These are phyloP conservation scores for Dactylellina leptospora DNA, from an alignment of 2,329 filamentous ascomycete species.

Conservation along the genomic window DNA sequence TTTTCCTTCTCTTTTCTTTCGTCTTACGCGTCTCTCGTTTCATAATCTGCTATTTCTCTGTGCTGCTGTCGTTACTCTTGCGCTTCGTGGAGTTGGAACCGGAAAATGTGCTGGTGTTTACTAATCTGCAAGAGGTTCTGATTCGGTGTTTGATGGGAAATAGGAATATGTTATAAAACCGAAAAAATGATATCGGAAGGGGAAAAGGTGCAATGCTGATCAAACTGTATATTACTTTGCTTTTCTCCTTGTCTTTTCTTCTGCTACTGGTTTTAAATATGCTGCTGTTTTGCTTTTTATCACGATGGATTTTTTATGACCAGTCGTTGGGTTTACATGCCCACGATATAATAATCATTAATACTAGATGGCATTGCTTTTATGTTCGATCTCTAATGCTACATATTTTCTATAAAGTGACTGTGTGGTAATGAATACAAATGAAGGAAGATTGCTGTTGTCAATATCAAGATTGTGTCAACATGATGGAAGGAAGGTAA, in stretches of 20 bases:
- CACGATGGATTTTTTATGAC: no score
- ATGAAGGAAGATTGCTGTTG: no score
- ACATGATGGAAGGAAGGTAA: no score
- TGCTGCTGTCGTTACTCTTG: neutral
- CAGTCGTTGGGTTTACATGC: no score
- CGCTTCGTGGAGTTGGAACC: constrained; percentile 1
- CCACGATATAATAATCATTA: no score
- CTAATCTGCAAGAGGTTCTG: constrained; percentile 4
- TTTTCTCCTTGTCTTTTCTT: neutral
- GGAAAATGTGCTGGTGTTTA: constrained; percentile 13
- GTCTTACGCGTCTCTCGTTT: neutral
- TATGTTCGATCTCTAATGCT: no score
- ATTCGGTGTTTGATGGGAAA: constrained; percentile 18
- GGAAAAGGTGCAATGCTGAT: constrained; percentile 4
- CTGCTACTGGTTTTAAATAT: neutral
- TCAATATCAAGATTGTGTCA: no score
- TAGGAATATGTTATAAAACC: neutral
- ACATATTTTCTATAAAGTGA: no score
- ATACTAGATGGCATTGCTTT: no score
- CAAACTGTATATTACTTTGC: constrained; percentile 16
- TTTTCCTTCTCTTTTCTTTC: neutral
- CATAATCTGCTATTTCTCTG: neutral
- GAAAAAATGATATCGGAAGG: neutral
- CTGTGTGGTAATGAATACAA: no score
- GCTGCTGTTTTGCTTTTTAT: neutral